Percentiles rank a stretch among this genome's conserved stretches.
Conservation (phyloP, 2,329 filamentous ascomycete genomes). For the Ceratocystis albifundus region DNA sequence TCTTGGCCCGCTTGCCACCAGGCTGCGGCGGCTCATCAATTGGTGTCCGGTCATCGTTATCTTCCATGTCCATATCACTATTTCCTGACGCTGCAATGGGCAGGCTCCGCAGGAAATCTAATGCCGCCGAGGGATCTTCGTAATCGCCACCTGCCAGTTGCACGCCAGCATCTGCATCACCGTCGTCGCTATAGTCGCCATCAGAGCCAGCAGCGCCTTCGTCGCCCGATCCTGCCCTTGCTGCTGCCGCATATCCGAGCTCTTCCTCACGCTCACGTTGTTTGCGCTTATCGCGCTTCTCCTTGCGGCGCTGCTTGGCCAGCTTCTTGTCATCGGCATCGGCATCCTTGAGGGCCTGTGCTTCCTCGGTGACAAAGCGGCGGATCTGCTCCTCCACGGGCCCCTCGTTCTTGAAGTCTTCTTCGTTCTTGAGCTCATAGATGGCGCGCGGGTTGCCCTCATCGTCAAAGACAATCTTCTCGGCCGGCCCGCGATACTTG, state of each 20-base stretch:
- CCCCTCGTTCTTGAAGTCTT: slow-evolving; percentile 64
- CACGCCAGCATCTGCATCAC: slow-evolving; percentile 19
- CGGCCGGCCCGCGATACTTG: slow-evolving; percentile 77
- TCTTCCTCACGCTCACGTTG: slow-evolving; percentile 44
- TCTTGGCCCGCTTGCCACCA: slow-evolving; percentile 56
- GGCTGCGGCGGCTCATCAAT: slow-evolving; percentile 24
- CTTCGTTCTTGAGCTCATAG: slow-evolving; percentile 81
- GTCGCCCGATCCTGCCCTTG: slow-evolving; percentile 26
- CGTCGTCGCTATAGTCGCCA: slow-evolving; percentile 11
- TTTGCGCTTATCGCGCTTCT: slow-evolving; percentile 65
- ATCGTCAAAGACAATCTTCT: slow-evolving; percentile 82
- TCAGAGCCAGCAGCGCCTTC: slow-evolving; percentile 17
- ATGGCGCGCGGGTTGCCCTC: slow-evolving; percentile 74
- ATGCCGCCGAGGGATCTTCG: slow-evolving; percentile 41
- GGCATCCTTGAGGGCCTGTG: slow-evolving; percentile 56
- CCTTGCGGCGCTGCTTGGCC: slow-evolving; percentile 64
- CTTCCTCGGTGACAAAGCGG: slow-evolving; percentile 67
- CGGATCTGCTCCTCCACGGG: slow-evolving; percentile 63
- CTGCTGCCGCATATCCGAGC: slow-evolving; percentile 27
- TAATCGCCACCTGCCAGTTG: slow-evolving; percentile 32
- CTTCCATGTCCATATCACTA: slow-evolving; percentile 29
- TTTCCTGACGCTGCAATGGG: slow-evolving; percentile 36
- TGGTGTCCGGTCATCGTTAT: slow-evolving; percentile 33
- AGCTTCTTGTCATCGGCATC: slow-evolving; percentile 75
- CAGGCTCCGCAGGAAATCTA: slow-evolving; percentile 47